Base-by-base conservation (phyloP, 331 rosid species). In the Cucumis variabilis region DNA sequence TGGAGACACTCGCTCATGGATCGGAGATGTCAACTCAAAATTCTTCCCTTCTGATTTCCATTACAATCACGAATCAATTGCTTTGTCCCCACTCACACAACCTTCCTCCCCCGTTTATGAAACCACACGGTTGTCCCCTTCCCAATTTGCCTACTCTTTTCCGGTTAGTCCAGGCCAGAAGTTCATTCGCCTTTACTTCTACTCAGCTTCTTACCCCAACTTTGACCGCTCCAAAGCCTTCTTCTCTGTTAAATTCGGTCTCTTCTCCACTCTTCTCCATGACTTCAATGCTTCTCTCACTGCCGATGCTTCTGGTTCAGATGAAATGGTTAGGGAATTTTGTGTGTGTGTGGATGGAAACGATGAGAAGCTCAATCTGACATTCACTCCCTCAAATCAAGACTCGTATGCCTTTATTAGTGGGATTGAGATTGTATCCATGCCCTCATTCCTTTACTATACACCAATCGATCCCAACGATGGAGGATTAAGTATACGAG, bases 131-230 rank as follows among this genome's bases (percentile, higher is more conserved):
- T 81, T 92, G 3, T 90, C 92, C 1, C 24, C 1, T 30, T 88
- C 90, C 1, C 10, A 85, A 53, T 93, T 94, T 83, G 90, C 86
- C 0, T 93, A 94, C 86, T 70, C 30, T 1, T 90, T 96, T 84
- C 88, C 92, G 0, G 87, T 94, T 65, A 44, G 90, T 50, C 4
- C 71, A 0, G 97, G 98, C 14, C 91, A 82, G 5, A 93, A 93
- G 60, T 94, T 96, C 83, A 12, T 94, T 2, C 97, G 97, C 28
- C 83, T 78, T 2, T 41, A 87, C 75, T 90, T 92, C 87, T 58
- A 83, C 71, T 63, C 84, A 3, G 37, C 50, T 19, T 1, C 77
- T 0, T 85, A 85, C 24, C 25, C 0, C 0, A 12, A 17, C 63
- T 87, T 88, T 6, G 33, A 88, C 66, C 87, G 65, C 60, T 85